Conservation (phyloP, 345 rosid genomes). For the Ceriops tagal region DNA sequence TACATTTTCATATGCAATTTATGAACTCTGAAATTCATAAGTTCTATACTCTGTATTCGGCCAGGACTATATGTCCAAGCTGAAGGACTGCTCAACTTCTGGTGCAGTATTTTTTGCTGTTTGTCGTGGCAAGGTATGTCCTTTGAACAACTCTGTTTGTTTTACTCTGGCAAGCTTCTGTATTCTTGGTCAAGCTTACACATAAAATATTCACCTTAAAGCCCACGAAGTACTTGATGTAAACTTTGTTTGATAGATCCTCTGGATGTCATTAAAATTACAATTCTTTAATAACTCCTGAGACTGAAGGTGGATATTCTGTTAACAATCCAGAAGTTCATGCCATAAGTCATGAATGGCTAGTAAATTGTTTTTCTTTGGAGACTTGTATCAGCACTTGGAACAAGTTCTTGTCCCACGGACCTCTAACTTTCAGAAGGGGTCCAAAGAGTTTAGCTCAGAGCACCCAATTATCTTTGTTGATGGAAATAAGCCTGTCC, state of each 20-base stretch:
- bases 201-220: no score
- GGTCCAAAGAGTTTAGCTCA: background rate
- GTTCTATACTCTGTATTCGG: background rate
- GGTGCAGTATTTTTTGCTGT: constrained; percentile 97
- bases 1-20: constrained; percentile 14
- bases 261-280: background rate
- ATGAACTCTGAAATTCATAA: background rate
- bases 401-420: background rate
- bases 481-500: background rate
- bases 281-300: background rate
- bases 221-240: no score
- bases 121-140: constrained; percentile 93
- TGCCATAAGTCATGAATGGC: background rate
- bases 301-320: background rate
- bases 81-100: constrained; percentile 64
- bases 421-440: no score
- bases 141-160: constrained; percentile 9
- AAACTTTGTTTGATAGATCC: constrained; percentile 1
- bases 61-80: constrained; percentile 81
- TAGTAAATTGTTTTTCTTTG: background rate
- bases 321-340: background rate
- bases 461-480: background rate
- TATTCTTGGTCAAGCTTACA: background rate
- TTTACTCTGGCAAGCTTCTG: constrained; percentile 10
- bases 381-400: background rate